Evolutionary conservation across 768 basidiomycete genomes (phyloP), one percentile per base, ranked within the genome.

Genomic region (Fomitopsis pulvina): DNA sequence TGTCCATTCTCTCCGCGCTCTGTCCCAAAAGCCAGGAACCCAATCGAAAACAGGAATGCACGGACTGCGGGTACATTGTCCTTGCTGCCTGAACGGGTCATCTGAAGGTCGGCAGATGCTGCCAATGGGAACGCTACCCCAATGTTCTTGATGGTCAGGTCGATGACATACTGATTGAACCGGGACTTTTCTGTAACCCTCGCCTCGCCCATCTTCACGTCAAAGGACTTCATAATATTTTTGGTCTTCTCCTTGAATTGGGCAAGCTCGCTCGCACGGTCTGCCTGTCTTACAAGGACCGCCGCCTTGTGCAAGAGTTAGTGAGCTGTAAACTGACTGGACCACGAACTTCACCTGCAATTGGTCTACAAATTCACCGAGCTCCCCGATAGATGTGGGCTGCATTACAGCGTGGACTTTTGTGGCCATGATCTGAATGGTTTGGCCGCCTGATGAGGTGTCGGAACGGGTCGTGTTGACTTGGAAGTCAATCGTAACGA

Each of bases 371-470:
- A 92, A 90, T 62, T 97, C 94, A 14, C 86, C 89, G 7, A 97
- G 71, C 62, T 95, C 89, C 20, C 86, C 85, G 45, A 97, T 84
- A 0, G 95, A 94, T 55, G 89, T 90, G 9, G 94, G 85, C 63
- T 93, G 92, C 86, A 96, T 85, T 28, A 95, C 87, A 1, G 94
- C 92, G 60, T 97, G 91, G 2, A 92, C 80, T 64, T 86, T 89
- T 7, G 78, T 80, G 21, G 94, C 66, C 1, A 70, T 65, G 26
- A 92, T 52, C 29, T 80, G 70, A 24, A 89, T 41, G n/a, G 47
- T 50, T n/a, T 65, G 59, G n/a, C 45, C 52, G 11, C 25, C 26
- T 16, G 52, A 25, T 1, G 45, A 9, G 38, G 45, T 37, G 18
- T 57, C 25, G 41, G 34, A 40, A 45, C 44, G 28, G 1, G 48